Evolutionary conservation across 1,139 yeast genomes (phyloP).

Genomic region (Kazachstania sp.): DNA sequence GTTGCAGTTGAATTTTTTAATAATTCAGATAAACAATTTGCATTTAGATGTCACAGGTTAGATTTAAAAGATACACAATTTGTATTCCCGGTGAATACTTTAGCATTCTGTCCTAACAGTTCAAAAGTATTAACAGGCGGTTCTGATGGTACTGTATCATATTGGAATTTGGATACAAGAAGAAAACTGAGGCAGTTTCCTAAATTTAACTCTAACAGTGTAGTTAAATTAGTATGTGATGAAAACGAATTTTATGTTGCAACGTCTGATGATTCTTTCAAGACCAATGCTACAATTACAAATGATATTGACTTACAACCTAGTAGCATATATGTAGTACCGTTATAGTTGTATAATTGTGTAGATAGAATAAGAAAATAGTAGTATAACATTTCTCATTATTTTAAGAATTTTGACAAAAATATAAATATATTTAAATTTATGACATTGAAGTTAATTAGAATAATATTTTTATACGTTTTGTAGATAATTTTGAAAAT

Average conservation of each 20-base stretch:
- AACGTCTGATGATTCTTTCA: conserved; percentile 53
- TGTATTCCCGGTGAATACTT: conserved; percentile 70
- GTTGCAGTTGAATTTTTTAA: conserved; percentile 73
- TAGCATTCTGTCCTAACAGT: conserved; percentile 44
- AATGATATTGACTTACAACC: conserved; percentile 19
- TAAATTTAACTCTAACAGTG: conserved; percentile 40
- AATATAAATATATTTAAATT: too few relatives aligned
- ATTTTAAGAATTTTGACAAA: background rate
- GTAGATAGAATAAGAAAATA: background rate
- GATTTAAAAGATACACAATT: conserved; percentile 43
- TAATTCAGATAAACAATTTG: conserved; percentile 45
- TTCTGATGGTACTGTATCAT: conserved; percentile 64
- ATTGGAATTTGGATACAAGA: conserved; percentile 59
- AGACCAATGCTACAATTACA: conserved; percentile 27
- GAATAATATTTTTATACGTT: too few relatives aligned
- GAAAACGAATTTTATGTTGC: conserved; percentile 46
- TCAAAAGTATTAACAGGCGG: conserved; percentile 65
- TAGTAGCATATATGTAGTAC: conserved; percentile 16
- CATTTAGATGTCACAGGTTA: conserved; percentile 74
- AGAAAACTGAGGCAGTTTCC: conserved; percentile 50
- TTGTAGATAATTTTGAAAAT: too few relatives aligned
- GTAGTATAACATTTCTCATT: background rate
- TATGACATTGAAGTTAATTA: too few relatives aligned
- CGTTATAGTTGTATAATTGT: background rate
- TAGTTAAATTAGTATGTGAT: conserved; percentile 41